phyloP scores from a whole-genome alignment of 495 filamentous ascomycete species.

The Astrocystis sublimbata region DNA sequence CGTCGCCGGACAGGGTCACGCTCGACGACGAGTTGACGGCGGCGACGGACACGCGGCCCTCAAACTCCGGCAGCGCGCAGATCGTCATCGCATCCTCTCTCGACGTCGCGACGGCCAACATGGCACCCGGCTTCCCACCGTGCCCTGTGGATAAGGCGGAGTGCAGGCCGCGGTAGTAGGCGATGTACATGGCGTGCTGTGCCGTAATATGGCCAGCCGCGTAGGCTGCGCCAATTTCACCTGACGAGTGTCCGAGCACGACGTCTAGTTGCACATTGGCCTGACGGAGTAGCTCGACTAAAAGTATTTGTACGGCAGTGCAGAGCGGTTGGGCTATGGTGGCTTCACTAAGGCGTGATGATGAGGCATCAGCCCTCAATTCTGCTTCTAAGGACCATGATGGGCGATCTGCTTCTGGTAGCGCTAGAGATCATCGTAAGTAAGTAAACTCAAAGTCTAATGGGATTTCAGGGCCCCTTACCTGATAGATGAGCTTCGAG shows the following conservation, averaged over 20 bases:
- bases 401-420: constrained; percentile 13
- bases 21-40: constrained; percentile 47
- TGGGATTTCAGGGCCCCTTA: neutral
- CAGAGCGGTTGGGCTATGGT: constrained; percentile 49
- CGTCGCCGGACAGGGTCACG: constrained; percentile 49
- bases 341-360: constrained; percentile 27
- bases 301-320: constrained; percentile 48
- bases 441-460: constrained; percentile 6
- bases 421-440: neutral
- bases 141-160: constrained; percentile 17
- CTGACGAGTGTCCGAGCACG: constrained; percentile 61
- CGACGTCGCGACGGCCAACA: constrained; percentile 52
- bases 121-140: constrained; percentile 39
- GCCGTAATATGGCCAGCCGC: constrained; percentile 39
- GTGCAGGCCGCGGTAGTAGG: constrained; percentile 52
- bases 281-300: constrained; percentile 48
- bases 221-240: constrained; percentile 60
- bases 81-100: constrained; percentile 42
- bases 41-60: constrained; percentile 38
- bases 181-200: constrained; percentile 47
- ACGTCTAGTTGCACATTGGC: constrained; percentile 44
- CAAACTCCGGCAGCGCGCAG: constrained; percentile 20
- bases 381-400: constrained; percentile 28
- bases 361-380: constrained; percentile 17
- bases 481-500: constrained; percentile 8